Conservation (phyloP, 257 asterid species). For the Solanum sparsipilum region DNA sequence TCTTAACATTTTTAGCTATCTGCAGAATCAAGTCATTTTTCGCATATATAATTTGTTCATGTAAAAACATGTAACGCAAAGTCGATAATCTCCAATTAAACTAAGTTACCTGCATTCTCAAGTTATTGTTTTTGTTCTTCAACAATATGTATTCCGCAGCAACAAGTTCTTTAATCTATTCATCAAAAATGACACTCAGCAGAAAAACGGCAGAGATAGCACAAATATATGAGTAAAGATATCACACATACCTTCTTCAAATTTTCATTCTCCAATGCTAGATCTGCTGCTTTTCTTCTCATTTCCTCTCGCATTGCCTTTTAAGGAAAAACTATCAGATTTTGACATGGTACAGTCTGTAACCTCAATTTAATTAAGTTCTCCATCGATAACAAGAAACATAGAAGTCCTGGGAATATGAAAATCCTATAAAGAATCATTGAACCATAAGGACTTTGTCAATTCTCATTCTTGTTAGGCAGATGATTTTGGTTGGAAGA, state of each 20-base stretch:
- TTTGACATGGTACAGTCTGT: not conserved
- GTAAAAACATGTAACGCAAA: not conserved
- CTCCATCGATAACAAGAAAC: not conserved
- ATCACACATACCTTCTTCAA: constrained; percentile 37
- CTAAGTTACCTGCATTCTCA: constrained; percentile 33
- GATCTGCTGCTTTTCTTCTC: constrained; percentile 29
- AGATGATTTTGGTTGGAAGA: not conserved
- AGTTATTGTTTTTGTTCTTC: constrained; percentile 29
- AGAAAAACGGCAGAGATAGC: not conserved
- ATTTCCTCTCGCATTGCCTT: constrained; percentile 49
- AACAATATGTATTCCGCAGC: constrained; percentile 18
- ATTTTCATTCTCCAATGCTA: constrained; percentile 36
- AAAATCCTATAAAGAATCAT: not conserved
- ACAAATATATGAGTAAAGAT: not conserved
- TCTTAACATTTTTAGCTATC: constrained; percentile 29
- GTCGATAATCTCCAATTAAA: not conserved
- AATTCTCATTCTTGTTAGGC: not conserved
- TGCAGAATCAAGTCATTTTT: constrained; percentile 3
- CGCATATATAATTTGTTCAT: not conserved
- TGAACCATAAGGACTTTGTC: not conserved
- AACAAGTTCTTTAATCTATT: constrained; percentile 54
- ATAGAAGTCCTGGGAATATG: not conserved
- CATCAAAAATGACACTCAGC: not conserved
- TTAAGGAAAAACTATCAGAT: not conserved
- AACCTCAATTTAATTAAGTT: too few species aligned